phyloP scores from a whole-genome alignment of 176 grass and related monocot genomes.

The Elymus sibiricus region DNA sequence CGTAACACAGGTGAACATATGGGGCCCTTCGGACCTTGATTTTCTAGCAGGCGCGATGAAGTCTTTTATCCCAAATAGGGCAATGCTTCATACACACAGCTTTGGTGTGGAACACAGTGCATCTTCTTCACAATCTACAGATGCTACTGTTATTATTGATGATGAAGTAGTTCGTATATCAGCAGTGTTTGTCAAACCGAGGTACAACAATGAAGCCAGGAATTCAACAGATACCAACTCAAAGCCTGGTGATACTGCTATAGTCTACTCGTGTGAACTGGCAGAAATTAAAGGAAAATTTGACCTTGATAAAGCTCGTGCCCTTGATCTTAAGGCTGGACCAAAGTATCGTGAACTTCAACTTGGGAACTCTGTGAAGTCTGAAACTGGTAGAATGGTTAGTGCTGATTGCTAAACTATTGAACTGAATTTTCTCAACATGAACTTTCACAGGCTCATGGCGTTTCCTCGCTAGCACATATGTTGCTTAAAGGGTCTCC shows the following conservation, averaged over 20 bases:
- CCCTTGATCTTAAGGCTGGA: slow-evolving; percentile 68
- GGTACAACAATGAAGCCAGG: slow-evolving; percentile 33
- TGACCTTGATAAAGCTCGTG: slow-evolving; percentile 74
- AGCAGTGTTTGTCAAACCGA: slow-evolving; percentile 77
- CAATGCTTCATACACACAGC: slow-evolving; percentile 96
- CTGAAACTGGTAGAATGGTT: slow-evolving; percentile 63
- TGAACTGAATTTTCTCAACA: not conserved
- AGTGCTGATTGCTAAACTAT: slow-evolving; percentile 17
- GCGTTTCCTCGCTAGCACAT: not conserved
- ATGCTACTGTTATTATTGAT: slow-evolving; percentile 68
- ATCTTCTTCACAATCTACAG: slow-evolving; percentile 37
- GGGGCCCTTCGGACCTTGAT: slow-evolving; percentile 93
- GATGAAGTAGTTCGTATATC: slow-evolving; percentile 92
- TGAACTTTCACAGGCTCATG: not conserved
- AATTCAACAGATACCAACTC: slow-evolving; percentile 31
- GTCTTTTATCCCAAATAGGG: slow-evolving; percentile 88
- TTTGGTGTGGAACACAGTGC: slow-evolving; percentile 48
- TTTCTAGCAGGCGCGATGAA: slow-evolving; percentile 80
- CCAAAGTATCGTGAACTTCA: slow-evolving; percentile 90
- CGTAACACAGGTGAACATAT: slow-evolving; percentile 80
- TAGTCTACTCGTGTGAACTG: slow-evolving; percentile 90
- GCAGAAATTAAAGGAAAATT: slow-evolving; percentile 97
- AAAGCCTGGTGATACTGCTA: slow-evolving; percentile 83
- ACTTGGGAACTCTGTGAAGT: slow-evolving; percentile 86
- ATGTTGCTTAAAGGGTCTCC: not conserved